These are phyloP conservation scores for Herpetomonas tarakana DNA, from an alignment of 208 protist species.

Conservation along the genomic window DNA sequence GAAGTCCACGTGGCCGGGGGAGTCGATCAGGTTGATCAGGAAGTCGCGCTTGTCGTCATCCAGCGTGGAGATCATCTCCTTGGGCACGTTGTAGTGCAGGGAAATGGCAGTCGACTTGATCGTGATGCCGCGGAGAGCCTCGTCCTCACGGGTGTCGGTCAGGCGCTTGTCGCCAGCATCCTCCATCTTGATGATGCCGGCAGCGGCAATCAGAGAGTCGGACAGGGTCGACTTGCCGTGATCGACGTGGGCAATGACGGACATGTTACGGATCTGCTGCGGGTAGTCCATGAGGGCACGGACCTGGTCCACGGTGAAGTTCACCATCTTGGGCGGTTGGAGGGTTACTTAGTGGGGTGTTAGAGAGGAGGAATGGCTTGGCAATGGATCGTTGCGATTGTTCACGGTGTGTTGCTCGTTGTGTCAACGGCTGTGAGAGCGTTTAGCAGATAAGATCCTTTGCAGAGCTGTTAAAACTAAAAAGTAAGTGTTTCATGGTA, in stretches of 20 bases:
- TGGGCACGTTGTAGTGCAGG: constrained; percentile 96
- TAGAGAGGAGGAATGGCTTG: background rate
- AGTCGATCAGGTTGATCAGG: constrained; percentile 96
- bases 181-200: constrained; percentile 95
- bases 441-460: too few species aligned
- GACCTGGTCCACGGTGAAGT: constrained; percentile 79
- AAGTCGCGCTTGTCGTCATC: constrained; percentile 63
- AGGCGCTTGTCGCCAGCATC: constrained; percentile 70
- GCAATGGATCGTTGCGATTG: too few species aligned
- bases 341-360: constrained; percentile 4
- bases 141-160: constrained; percentile 70
- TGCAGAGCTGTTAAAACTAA: too few species aligned
- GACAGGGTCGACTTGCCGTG: constrained; percentile 92
- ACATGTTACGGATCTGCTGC: constrained; percentile 78
- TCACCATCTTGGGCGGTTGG: constrained; percentile 54
- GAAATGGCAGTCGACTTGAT: constrained; percentile 99
- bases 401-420: too few species aligned
- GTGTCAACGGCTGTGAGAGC: too few species aligned
- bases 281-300: constrained; percentile 71
- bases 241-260: constrained; percentile 75
- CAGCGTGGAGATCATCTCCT: constrained; percentile 52
- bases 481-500: too few species aligned
- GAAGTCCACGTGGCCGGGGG: constrained; percentile 99
- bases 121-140: constrained; percentile 98
- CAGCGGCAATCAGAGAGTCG: constrained; percentile 95